A percentile compares a stretch with the other conserved stretches of the same genome.
These are phyloP conservation scores for Apiospora koreana DNA, from an alignment of 2,329 filamentous ascomycete genomes.

Conservation along the genomic window DNA sequence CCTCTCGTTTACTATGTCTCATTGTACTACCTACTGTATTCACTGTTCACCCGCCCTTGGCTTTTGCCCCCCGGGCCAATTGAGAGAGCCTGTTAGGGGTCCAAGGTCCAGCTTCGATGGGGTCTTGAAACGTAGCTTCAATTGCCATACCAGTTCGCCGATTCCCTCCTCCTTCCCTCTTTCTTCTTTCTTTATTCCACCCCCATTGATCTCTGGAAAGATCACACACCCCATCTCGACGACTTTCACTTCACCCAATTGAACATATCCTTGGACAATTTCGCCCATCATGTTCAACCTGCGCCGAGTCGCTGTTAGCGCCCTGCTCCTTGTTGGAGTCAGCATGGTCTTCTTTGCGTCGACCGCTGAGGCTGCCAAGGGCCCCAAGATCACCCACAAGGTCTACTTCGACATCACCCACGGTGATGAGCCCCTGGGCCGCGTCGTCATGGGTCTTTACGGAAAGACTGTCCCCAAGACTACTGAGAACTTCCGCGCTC, in stretches of 20 bases:
- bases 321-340: slow-evolving; percentile 75
- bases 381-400: slow-evolving; percentile 95
- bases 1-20: background rate
- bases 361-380: slow-evolving; percentile 73
- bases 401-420: slow-evolving; percentile 85
- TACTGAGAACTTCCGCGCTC: slow-evolving; percentile 72
- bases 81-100: background rate
- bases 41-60: background rate
- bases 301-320: slow-evolving; percentile 69
- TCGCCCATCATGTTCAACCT: slow-evolving; percentile 70
- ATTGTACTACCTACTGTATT: background rate
- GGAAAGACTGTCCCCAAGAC: slow-evolving; percentile 85
- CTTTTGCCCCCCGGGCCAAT: slow-evolving; percentile 1
- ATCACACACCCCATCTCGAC: slow-evolving; percentile 14
- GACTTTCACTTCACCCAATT: slow-evolving; percentile 14
- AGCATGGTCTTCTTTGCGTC: slow-evolving; percentile 75
- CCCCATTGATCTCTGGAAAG: slow-evolving; percentile 5
- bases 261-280: slow-evolving; percentile 12
- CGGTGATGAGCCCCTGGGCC: slow-evolving; percentile 72
- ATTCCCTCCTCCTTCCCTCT: background rate
- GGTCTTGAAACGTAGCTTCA: slow-evolving; percentile 16
- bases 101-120: background rate
- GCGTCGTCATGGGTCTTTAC: slow-evolving; percentile 80
- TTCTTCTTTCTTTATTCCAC: background rate
- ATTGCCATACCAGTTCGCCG: background rate